phyloP scores from a whole-genome alignment of 2,329 filamentous ascomycete species.

The Truncatella angustata region DNA sequence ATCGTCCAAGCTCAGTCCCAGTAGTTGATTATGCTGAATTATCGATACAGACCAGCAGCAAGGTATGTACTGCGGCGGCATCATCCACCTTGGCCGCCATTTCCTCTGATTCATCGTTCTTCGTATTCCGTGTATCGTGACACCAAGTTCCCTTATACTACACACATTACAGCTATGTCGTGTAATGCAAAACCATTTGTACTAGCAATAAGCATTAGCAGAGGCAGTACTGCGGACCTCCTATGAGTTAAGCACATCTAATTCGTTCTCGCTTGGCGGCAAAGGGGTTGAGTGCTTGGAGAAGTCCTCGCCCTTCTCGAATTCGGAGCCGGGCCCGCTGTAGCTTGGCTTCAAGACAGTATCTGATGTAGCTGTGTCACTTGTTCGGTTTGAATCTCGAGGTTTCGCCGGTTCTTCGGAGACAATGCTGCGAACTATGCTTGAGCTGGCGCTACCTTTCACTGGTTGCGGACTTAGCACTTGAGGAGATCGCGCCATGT shows the following conservation, averaged over 20 bases:
- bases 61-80: not conserved
- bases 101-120: not conserved
- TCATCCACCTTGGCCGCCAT: too few species aligned
- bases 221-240: not conserved
- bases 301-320: conserved; percentile 48
- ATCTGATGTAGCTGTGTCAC: conserved; percentile 9
- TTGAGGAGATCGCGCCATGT: conserved; percentile 37
- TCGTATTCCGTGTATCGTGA: not conserved
- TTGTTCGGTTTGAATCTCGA: conserved; percentile 8
- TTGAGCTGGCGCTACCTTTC: conserved; percentile 36
- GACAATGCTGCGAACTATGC: conserved; percentile 21
- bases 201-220: not conserved
- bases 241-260: conserved; percentile 12
- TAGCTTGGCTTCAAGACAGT: conserved; percentile 45
- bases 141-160: too few species aligned
- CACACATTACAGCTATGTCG: not conserved
- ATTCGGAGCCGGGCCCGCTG: conserved; percentile 46
- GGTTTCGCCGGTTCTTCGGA: conserved; percentile 19
- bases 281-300: conserved; percentile 35
- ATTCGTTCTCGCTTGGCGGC: conserved; percentile 30
- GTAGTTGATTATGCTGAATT: not conserved
- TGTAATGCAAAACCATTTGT: not conserved
- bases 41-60: not conserved
- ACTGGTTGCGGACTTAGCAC: conserved; percentile 42
- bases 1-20: not conserved